Evolutionary conservation across 306 rosid species (phyloP).

Genomic region (Vigna unguiculata): DNA sequence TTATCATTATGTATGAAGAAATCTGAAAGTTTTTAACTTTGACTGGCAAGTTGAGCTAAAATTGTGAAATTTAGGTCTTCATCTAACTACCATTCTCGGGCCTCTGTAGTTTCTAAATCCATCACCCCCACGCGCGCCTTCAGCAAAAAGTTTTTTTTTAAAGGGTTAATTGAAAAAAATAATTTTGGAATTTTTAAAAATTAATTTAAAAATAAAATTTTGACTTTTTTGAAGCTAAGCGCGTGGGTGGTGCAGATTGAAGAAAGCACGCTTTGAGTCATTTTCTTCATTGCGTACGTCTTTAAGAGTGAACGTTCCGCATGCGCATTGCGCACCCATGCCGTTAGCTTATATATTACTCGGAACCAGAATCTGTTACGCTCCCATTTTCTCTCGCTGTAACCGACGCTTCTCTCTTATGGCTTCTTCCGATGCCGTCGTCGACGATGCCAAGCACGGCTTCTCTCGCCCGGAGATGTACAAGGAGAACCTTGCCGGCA

Average conservation of each 20-base stretch:
- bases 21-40: neutral
- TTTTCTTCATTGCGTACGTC: slow-evolving; percentile 19
- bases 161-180: no score
- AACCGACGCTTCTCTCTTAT: slow-evolving; percentile 24
- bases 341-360: neutral
- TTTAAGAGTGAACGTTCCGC: neutral
- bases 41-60: slow-evolving; percentile 19
- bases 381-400: slow-evolving; percentile 23
- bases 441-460: slow-evolving; percentile 67
- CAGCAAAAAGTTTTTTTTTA: neutral
- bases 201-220: no score
- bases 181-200: no score
- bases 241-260: neutral
- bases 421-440: slow-evolving; percentile 52
- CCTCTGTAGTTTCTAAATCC: neutral
- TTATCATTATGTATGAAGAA: neutral
- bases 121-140: slow-evolving; percentile 23
- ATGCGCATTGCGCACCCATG: slow-evolving; percentile 34
- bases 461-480: slow-evolving; percentile 89
- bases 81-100: slow-evolving; percentile 1
- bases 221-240: neutral
- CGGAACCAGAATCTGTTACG: neutral
- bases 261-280: neutral
- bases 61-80: neutral
- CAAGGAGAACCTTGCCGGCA: slow-evolving; percentile 67